phyloP scores from a whole-genome alignment of 2,329 filamentous ascomycete species.

The Paraphaeosphaeria minitans region DNA sequence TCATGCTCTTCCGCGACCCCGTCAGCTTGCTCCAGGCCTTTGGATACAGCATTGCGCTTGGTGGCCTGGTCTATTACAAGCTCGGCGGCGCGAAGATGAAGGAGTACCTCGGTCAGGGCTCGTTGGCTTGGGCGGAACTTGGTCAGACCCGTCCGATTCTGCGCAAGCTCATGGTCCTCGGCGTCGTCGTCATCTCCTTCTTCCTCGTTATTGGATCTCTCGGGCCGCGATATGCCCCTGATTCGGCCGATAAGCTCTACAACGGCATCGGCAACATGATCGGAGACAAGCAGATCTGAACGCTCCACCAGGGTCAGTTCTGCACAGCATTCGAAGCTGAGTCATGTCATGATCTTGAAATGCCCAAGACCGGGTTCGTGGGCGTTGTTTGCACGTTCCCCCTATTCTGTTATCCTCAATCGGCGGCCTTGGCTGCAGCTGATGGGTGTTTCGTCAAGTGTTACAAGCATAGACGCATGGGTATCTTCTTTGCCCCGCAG shows the following conservation, averaged over 20 bases:
- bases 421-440: conserved; percentile 27
- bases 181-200: conserved; percentile 64
- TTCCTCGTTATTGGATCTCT: conserved; percentile 69
- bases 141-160: conserved; percentile 75
- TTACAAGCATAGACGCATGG: conserved; percentile 43
- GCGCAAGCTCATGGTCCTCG: conserved; percentile 77
- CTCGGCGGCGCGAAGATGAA: conserved; percentile 82
- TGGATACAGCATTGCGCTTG: conserved; percentile 79
- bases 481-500: conserved; percentile 27
- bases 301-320: conserved; percentile 5
- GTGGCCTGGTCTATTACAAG: conserved; percentile 85
- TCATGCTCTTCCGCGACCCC: conserved; percentile 79
- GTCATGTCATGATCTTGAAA: not conserved
- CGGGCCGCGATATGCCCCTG: conserved; percentile 46
- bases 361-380: not conserved
- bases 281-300: conserved; percentile 31
- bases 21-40: conserved; percentile 79
- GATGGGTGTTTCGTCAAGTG: conserved; percentile 29
- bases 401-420: conserved; percentile 36
- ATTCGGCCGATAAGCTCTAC: conserved; percentile 41
- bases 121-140: conserved; percentile 84
- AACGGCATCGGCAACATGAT: conserved; percentile 44
- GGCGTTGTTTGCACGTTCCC: conserved; percentile 27
- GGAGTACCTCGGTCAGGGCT: conserved; percentile 73
- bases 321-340: not conserved